A percentile compares a stretch with the other conserved stretches of the same genome.
Evolutionary conservation across 75 land plant genomes (phyloP).

Genomic region (Selaginella moellendorffii): DNA sequence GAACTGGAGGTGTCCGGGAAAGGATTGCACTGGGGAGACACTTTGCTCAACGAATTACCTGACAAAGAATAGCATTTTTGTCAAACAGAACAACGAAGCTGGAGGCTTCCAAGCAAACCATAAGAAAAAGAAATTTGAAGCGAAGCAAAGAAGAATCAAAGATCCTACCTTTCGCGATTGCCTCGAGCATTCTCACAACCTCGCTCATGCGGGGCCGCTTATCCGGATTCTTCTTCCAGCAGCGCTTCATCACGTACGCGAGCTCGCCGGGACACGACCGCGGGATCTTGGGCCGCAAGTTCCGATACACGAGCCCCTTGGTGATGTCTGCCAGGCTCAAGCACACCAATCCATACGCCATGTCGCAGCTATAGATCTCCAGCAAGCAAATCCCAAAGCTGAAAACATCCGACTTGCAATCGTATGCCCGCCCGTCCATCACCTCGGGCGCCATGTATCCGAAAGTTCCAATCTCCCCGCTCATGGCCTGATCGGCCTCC

Average conservation of each 20-base stretch:
- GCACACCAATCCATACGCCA: background rate
- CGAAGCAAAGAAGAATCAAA: too few relatives aligned
- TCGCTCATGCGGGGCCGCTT: background rate
- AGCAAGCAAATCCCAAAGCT: constrained; percentile 1
- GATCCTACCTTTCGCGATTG: background rate
- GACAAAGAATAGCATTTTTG: too few relatives aligned
- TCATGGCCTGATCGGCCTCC: background rate
- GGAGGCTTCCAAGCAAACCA: too few relatives aligned
- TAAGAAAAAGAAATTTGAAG: too few relatives aligned
- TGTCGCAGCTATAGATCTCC: background rate
- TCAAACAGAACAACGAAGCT: too few relatives aligned
- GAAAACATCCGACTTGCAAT: background rate
- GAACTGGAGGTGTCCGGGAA: too few relatives aligned
- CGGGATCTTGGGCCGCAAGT: background rate
- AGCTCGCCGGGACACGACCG: background rate
- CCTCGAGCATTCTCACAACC: background rate
- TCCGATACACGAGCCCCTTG: background rate
- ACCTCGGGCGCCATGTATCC: constrained; percentile 1
- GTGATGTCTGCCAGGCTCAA: background rate
- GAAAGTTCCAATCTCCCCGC: background rate
- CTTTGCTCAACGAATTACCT: too few relatives aligned
- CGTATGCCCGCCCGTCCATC: background rate
- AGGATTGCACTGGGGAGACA: too few relatives aligned
- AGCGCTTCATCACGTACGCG: background rate
- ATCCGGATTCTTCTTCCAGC: background rate